These are phyloP conservation scores for Pascua guehoae DNA, from an alignment of 1,284 basidiomycete genomes.

Conservation along the genomic window DNA sequence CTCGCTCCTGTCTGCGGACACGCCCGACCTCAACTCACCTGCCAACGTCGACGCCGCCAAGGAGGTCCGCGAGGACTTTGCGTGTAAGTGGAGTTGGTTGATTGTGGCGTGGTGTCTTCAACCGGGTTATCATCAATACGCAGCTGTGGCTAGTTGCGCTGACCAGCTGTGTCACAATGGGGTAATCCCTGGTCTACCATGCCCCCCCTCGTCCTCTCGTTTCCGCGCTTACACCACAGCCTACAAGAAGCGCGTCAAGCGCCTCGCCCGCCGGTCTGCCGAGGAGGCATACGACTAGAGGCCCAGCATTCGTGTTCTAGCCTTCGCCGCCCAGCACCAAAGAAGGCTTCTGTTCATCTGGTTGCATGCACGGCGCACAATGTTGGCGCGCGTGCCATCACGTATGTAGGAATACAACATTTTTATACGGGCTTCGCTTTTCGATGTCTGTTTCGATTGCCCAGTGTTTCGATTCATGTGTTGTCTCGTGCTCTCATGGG, in stretches of 20 bases:
- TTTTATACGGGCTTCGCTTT: background rate
- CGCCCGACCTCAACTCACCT: slow-evolving; percentile 89
- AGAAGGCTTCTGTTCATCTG: background rate
- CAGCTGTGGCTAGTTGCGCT: background rate
- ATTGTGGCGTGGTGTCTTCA: no score
- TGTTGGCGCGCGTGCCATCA: background rate
- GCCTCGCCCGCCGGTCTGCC: slow-evolving; percentile 74
- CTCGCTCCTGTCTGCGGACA: slow-evolving; percentile 86
- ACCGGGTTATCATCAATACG: no score
- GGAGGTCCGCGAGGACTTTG: slow-evolving; percentile 71
- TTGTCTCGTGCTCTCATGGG: no score
- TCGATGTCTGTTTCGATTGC: background rate
- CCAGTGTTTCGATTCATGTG: no score
- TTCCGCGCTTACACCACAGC: slow-evolving; percentile 44
- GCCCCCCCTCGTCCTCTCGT: no score
- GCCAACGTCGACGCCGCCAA: slow-evolving; percentile 97
- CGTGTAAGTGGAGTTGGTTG: slow-evolving; percentile 52
- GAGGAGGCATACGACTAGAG: slow-evolving; percentile 74
- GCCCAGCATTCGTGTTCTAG: background rate
- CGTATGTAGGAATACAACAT: slow-evolving; percentile 4
- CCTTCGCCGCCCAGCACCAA: no score
- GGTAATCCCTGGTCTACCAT: no score
- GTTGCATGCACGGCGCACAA: slow-evolving; percentile 8
- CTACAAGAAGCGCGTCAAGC: slow-evolving; percentile 91
- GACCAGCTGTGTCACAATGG: background rate